Conservation (phyloP, 2,329 filamentous ascomycete genomes). For the Rosellinia necatrix region DNA sequence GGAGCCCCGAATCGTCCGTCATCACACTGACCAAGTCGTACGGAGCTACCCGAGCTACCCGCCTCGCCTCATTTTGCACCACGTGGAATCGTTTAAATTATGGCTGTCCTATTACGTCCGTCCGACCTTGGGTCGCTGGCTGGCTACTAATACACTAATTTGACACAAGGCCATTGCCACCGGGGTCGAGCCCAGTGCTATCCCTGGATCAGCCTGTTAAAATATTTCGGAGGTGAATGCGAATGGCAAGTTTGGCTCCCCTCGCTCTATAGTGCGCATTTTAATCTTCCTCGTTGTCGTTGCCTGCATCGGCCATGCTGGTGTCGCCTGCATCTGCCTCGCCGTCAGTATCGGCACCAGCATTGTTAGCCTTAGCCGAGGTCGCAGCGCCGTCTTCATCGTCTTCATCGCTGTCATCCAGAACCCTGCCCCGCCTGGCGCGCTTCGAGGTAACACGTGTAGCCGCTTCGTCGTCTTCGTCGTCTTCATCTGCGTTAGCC, state of each 20-base stretch:
- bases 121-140: background rate
- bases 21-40: too few relatives aligned
- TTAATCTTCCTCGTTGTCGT: conserved; percentile 42
- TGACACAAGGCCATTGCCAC: conserved; percentile 6
- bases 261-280: conserved; percentile 27
- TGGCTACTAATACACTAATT: conserved; percentile 13
- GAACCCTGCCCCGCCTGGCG: conserved; percentile 54
- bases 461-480: conserved; percentile 57
- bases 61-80: background rate
- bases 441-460: conserved; percentile 45
- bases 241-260: too few relatives aligned
- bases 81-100: background rate
- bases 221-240: too few relatives aligned
- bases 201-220: background rate
- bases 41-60: background rate
- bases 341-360: conserved; percentile 29
- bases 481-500: conserved; percentile 51
- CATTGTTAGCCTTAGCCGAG: conserved; percentile 25
- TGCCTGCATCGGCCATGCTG: conserved; percentile 43
- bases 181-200: conserved; percentile 11
- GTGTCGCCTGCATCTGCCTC: conserved; percentile 37
- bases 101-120: background rate
- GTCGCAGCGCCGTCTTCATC: conserved; percentile 45
- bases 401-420: conserved; percentile 60
- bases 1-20: too few relatives aligned